A percentile compares a stretch with the other conserved stretches of the same genome.
phyloP scores from a whole-genome alignment of 306 rosid species.

The Trifolium pratense region DNA sequence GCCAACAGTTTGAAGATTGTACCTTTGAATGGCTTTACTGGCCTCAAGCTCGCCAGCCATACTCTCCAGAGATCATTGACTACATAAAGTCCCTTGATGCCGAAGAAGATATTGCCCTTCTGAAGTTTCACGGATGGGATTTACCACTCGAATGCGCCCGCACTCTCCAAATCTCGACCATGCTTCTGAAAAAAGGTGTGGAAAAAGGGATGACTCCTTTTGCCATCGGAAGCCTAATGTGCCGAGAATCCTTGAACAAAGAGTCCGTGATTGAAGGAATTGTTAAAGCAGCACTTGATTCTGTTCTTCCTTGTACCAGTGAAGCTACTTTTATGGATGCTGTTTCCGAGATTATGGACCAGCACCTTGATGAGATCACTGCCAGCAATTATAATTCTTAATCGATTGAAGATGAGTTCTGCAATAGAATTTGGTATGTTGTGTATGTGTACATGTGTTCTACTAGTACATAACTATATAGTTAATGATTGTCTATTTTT shows the following conservation, averaged over 20 bases:
- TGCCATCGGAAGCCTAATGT: constrained; percentile 82
- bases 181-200: constrained; percentile 94
- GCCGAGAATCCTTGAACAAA: constrained; percentile 71
- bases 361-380: constrained; percentile 62
- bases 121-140: constrained; percentile 90
- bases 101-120: constrained; percentile 76
- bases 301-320: constrained; percentile 75
- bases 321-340: constrained; percentile 82
- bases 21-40: constrained; percentile 98
- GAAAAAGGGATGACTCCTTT: constrained; percentile 77
- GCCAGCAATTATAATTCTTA: constrained; percentile 39
- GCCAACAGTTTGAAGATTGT: constrained; percentile 86
- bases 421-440: constrained; percentile 35
- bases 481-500: constrained; percentile 31
- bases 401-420: constrained; percentile 37
- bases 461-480: constrained; percentile 49
- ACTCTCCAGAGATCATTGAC: constrained; percentile 63
- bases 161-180: constrained; percentile 80
- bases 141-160: constrained; percentile 77
- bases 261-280: constrained; percentile 85
- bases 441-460: constrained; percentile 47
- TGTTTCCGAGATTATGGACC: constrained; percentile 75
- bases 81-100: constrained; percentile 81
- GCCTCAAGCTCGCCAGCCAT: constrained; percentile 90
- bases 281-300: constrained; percentile 70